Evolutionary conservation across 768 basidiomycete species (phyloP).

Genomic region (Asterophora lycoperdoides): DNA sequence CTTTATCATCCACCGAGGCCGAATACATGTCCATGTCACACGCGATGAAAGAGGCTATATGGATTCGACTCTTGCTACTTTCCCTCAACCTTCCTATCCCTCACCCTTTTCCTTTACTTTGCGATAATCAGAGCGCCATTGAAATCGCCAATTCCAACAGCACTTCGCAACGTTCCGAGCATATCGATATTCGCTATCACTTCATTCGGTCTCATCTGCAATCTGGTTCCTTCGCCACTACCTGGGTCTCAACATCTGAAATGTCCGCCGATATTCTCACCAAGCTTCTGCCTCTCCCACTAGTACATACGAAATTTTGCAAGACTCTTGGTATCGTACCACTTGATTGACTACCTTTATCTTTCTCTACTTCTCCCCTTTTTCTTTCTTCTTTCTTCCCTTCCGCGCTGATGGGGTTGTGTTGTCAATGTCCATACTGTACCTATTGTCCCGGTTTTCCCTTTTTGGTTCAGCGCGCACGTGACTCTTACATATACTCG

Average conservation of each 20-base stretch:
- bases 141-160: neutral
- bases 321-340: too few species aligned
- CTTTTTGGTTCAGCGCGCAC: too few species aligned
- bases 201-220: constrained; percentile 1
- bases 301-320: neutral
- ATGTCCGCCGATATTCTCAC: constrained; percentile 23
- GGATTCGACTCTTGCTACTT: neutral
- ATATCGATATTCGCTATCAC: too few species aligned
- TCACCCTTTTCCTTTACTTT: constrained; percentile 9
- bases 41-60: neutral
- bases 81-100: constrained; percentile 2
- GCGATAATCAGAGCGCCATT: too few species aligned
- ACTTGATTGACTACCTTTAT: neutral
- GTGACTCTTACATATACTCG: too few species aligned
- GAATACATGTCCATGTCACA: too few species aligned
- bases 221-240: neutral
- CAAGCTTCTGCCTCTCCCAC: constrained; percentile 1
- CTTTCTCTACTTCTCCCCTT: too few species aligned
- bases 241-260: too few species aligned
- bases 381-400: neutral
- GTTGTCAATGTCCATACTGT: too few species aligned
- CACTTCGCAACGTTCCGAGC: neutral
- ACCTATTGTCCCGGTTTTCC: too few species aligned
- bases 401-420: constrained; percentile 1
- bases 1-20: too few species aligned